Evolutionary conservation across 139 green algal genomes (phyloP).

Genomic region (Mychonastes homosphaera): DNA sequence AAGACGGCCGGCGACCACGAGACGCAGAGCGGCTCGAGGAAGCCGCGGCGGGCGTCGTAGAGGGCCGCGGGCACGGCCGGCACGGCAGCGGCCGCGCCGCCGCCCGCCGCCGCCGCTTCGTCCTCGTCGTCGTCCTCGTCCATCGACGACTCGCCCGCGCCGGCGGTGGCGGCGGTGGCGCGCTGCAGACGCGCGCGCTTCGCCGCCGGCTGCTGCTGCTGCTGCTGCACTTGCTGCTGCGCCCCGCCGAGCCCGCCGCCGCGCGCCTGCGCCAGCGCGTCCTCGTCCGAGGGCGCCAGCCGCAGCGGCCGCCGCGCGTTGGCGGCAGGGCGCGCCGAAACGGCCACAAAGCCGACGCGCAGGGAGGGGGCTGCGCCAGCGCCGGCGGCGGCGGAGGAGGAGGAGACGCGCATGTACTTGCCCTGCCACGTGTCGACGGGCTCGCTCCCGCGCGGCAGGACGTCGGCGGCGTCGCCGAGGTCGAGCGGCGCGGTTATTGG

Average conservation of each 20-base stretch:
- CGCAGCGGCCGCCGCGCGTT: no score
- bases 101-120: no score
- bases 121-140: not conserved
- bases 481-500: not conserved
- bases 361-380: not conserved
- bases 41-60: conserved; percentile 11
- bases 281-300: no score
- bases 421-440: not conserved
- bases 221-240: no score
- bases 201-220: no score
- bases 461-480: not conserved
- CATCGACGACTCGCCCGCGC: not conserved
- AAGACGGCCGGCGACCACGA: conserved; percentile 6
- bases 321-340: no score
- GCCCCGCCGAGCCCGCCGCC: no score
- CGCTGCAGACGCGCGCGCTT: not conserved
- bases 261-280: no score
- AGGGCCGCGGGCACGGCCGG: not conserved
- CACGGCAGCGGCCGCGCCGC: not conserved
- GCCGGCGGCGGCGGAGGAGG: not conserved
- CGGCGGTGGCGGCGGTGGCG: not conserved
- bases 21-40: conserved; percentile 10
- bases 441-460: not conserved
- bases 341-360: not conserved
- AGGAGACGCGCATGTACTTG: not conserved